Conservation (phyloP, 1,284 basidiomycete species). For the Wolfiporia cocos region DNA sequence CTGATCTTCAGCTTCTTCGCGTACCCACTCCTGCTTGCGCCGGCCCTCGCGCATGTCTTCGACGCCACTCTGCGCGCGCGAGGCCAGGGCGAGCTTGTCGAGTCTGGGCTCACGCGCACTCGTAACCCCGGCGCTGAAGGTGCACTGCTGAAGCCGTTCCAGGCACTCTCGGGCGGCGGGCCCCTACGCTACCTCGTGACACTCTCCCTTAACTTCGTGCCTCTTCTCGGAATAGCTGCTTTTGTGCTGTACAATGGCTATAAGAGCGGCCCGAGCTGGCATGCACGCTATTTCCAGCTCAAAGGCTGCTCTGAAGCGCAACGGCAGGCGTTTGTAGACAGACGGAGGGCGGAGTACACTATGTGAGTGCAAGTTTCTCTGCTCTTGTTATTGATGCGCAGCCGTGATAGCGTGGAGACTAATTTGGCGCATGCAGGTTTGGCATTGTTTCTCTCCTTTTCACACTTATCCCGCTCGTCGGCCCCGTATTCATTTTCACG, state of each 20-base stretch:
- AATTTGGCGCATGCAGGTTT: constrained; percentile 33
- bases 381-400: not conserved
- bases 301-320: constrained; percentile 46
- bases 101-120: constrained; percentile 23
- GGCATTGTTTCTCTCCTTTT: constrained; percentile 54
- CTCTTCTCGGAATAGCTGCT: constrained; percentile 58
- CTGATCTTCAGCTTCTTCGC: constrained; percentile 34
- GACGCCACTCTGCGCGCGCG: constrained; percentile 32
- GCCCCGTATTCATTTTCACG: constrained; percentile 47
- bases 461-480: constrained; percentile 57
- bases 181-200: constrained; percentile 40
- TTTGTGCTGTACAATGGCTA: constrained; percentile 51
- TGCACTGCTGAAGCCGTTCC: constrained; percentile 30
- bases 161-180: constrained; percentile 23
- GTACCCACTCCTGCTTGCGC: constrained; percentile 39
- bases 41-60: constrained; percentile 40
- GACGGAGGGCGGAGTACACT: constrained; percentile 36
- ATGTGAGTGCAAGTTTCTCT: constrained; percentile 28
- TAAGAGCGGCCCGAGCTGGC: constrained; percentile 47
- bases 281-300: constrained; percentile 65
- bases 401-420: not conserved
- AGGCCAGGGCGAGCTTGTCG: constrained; percentile 31
- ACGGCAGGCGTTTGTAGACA: constrained; percentile 47
- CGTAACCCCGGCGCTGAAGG: constrained; percentile 20
- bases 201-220: constrained; percentile 61